Evolutionary conservation across 257 asterid genomes (phyloP).

Genomic region (Ilex asprella): DNA sequence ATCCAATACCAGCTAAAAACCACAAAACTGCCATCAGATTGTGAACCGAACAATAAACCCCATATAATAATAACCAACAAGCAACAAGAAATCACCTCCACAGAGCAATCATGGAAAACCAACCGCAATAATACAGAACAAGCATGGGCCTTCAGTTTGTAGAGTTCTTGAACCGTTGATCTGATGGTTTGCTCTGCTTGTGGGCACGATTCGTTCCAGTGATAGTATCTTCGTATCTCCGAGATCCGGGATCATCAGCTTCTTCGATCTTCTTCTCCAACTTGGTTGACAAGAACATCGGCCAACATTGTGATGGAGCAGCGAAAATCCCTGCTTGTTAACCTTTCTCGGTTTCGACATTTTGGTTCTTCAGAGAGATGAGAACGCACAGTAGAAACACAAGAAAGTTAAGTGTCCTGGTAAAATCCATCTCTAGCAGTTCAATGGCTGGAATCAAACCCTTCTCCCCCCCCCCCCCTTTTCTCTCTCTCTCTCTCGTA

Average conservation of each 20-base stretch:
- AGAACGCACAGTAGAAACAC: conserved; percentile 44
- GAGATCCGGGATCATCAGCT: neutral
- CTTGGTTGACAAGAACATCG: neutral
- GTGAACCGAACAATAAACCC: too few species aligned
- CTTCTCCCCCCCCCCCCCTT: too few species aligned
- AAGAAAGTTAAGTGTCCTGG: conserved; percentile 35
- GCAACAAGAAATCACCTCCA: conserved; percentile 33
- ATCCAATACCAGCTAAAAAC: neutral
- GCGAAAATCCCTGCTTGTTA: conserved; percentile 11
- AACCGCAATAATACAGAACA: conserved; percentile 59
- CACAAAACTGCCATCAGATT: neutral
- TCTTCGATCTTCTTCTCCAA: neutral
- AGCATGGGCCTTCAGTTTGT: conserved; percentile 16
- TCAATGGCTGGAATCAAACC: neutral
- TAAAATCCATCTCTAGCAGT: conserved; percentile 32
- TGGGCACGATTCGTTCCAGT: conserved; percentile 51
- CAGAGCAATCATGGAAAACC: conserved; percentile 63
- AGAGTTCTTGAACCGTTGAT: conserved; percentile 31
- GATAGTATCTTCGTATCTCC: conserved; percentile 39
- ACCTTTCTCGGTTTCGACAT: conserved; percentile 25
- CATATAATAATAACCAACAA: neutral
- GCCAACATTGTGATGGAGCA: conserved; percentile 4
- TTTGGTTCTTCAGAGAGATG: conserved; percentile 40
- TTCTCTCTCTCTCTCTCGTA: neutral
- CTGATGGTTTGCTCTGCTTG: conserved; percentile 45